Percentiles rank a stretch among this genome's conserved stretches.
These are phyloP conservation scores for Ophiostoma tasmaniense DNA, from an alignment of 2,329 filamentous ascomycete genomes.

Conservation along the genomic window DNA sequence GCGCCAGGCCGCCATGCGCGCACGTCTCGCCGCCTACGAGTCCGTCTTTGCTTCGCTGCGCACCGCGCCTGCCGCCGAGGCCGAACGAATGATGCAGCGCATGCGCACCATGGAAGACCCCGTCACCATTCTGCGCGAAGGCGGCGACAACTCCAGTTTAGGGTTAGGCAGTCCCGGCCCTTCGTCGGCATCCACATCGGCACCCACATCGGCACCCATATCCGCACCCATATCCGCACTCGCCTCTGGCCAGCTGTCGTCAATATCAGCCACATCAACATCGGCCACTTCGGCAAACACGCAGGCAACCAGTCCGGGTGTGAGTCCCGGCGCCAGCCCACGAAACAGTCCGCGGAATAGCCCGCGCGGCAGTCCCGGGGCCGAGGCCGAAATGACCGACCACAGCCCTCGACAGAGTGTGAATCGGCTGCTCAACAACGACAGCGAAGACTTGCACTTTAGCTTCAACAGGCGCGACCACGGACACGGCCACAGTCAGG, in stretches of 20 bases:
- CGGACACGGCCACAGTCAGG: background rate
- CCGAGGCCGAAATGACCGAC: background rate
- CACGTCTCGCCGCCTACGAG: slow-evolving; percentile 26
- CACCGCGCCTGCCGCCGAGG: slow-evolving; percentile 22
- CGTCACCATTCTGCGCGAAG: slow-evolving; percentile 12
- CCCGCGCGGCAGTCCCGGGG: slow-evolving; percentile 4
- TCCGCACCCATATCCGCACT: background rate
- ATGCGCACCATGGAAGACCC: slow-evolving; percentile 23
- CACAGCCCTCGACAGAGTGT: slow-evolving; percentile 9
- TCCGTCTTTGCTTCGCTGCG: slow-evolving; percentile 24
- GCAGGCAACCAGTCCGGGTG: background rate
- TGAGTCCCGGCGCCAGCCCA: background rate
- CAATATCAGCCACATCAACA: slow-evolving; percentile 4
- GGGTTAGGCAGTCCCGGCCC: background rate
- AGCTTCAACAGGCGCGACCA: background rate
- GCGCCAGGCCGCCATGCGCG: slow-evolving; percentile 26
- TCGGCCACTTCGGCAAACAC: slow-evolving; percentile 6
- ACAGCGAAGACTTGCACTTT: background rate
- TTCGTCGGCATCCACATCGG: background rate
- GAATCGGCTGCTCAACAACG: background rate
- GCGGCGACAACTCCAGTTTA: background rate
- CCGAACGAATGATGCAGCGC: slow-evolving; percentile 23
- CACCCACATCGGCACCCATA: background rate
- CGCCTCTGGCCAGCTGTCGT: background rate
- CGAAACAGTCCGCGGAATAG: background rate